A percentile compares a stretch with the other conserved stretches of the same genome.
Evolutionary conservation across 345 rosid genomes (phyloP).

Genomic region (Salix exigua): DNA sequence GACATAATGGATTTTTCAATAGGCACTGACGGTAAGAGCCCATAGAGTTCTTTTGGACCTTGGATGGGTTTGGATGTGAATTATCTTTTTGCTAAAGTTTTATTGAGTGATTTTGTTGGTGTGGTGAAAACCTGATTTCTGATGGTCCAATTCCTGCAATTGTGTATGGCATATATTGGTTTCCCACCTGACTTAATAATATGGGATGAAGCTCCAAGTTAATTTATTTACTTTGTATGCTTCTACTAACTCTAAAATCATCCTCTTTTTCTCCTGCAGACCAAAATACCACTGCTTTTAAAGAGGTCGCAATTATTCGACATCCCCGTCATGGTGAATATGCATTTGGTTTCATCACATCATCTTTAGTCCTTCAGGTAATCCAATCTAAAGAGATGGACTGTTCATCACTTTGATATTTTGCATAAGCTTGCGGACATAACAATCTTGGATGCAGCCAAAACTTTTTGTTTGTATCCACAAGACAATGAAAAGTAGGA

Average conservation of each 20-base stretch:
- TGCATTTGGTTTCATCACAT: conserved; percentile 86
- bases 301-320: conserved; percentile 80
- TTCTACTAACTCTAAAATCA: not conserved
- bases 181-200: not conserved
- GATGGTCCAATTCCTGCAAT: not conserved
- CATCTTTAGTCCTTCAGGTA: conserved; percentile 78
- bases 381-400: not conserved
- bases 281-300: conserved; percentile 73
- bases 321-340: conserved; percentile 90
- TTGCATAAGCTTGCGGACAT: not conserved
- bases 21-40: not conserved
- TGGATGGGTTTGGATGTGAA: not conserved
- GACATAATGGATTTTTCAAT: not conserved
- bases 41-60: not conserved
- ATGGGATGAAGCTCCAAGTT: not conserved
- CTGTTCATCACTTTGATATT: not conserved
- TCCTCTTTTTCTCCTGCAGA: conserved; percentile 34
- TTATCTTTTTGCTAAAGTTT: not conserved
- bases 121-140: not conserved
- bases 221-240: not conserved
- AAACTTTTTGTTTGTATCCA: not conserved
- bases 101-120: not conserved
- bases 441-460: not conserved
- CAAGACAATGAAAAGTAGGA: not conserved
- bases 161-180: not conserved